A percentile compares a stretch with the other conserved stretches of the same genome.
These are phyloP conservation scores for Hypoxylon sp. DNA, from an alignment of 2,329 filamentous ascomycete species.

Conservation along the genomic window DNA sequence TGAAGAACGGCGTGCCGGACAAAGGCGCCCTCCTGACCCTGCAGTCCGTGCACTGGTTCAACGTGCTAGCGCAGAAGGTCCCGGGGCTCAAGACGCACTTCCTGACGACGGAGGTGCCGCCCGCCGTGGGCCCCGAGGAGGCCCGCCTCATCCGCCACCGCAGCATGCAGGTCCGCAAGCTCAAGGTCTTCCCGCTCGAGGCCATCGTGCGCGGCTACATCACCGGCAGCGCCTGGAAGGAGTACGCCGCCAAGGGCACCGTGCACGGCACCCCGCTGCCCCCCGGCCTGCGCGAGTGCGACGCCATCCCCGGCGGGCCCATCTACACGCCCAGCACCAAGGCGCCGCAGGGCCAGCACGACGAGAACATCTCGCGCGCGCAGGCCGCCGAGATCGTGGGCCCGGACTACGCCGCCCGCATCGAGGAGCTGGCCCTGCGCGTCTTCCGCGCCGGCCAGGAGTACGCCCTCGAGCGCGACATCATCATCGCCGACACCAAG, in stretches of 20 bases:
- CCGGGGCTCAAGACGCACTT: slow-evolving; percentile 66
- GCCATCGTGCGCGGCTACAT: slow-evolving; percentile 92
- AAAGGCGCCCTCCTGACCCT: slow-evolving; percentile 67
- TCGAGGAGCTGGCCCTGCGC: slow-evolving; percentile 73
- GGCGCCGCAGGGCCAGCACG: slow-evolving; percentile 80
- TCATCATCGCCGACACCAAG: slow-evolving; percentile 71
- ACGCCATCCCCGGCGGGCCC: slow-evolving; percentile 73
- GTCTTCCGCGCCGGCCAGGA: slow-evolving; percentile 73
- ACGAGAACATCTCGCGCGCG: slow-evolving; percentile 86
- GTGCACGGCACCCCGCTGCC: slow-evolving; percentile 82
- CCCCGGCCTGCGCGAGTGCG: slow-evolving; percentile 75
- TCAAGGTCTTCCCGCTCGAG: slow-evolving; percentile 82
- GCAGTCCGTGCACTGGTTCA: slow-evolving; percentile 66
- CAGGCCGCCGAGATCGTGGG: slow-evolving; percentile 74
- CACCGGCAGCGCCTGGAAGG: slow-evolving; percentile 85
- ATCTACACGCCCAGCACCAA: slow-evolving; percentile 87
- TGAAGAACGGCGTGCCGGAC: slow-evolving; percentile 70
- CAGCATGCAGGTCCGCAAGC: slow-evolving; percentile 80
- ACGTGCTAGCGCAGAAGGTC: slow-evolving; percentile 59
- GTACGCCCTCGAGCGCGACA: slow-evolving; percentile 74
- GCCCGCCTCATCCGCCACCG: slow-evolving; percentile 69
- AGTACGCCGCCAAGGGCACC: slow-evolving; percentile 78
- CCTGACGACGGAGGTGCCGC: slow-evolving; percentile 50
- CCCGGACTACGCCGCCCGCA: slow-evolving; percentile 70
- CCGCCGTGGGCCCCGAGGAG: slow-evolving; percentile 57